Percentiles rank a stretch among this genome's conserved stretches.
These are phyloP conservation scores for Zygoascus bituminiphila DNA, from an alignment of 805 yeast genomes.

Conservation along the genomic window DNA sequence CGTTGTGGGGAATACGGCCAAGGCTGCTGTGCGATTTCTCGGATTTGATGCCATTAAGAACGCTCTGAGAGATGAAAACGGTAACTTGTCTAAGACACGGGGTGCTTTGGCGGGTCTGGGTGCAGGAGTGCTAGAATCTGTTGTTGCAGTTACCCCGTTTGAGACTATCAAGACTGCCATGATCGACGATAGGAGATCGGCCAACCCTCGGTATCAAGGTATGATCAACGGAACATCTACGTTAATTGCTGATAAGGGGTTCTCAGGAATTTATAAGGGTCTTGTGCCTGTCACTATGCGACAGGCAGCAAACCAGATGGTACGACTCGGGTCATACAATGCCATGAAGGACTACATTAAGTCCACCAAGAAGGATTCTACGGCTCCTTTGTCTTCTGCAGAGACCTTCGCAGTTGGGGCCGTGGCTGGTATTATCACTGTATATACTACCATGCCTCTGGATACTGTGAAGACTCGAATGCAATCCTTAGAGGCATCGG, in stretches of 20 bases:
- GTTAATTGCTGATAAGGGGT: slow-evolving; percentile 68
- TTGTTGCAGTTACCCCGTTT: slow-evolving; percentile 91
- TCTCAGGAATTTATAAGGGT: slow-evolving; percentile 81
- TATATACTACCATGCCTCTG: slow-evolving; percentile 89
- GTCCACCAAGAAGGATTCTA: slow-evolving; percentile 58
- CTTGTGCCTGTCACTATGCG: slow-evolving; percentile 87
- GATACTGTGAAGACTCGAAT: slow-evolving; percentile 95
- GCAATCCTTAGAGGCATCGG: slow-evolving; percentile 82
- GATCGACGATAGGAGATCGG: slow-evolving; percentile 82
- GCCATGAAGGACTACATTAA: slow-evolving; percentile 75
- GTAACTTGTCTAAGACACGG: slow-evolving; percentile 79
- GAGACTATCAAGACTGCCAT: slow-evolving; percentile 94
- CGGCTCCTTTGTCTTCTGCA: slow-evolving; percentile 64
- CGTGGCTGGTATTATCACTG: slow-evolving; percentile 81
- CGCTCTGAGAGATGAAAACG: slow-evolving; percentile 69
- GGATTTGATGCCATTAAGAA: slow-evolving; percentile 87
- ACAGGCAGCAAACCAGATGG: slow-evolving; percentile 94
- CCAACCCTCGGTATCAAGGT: slow-evolving; percentile 66
- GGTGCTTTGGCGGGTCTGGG: slow-evolving; percentile 97
- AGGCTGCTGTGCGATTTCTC: slow-evolving; percentile 89
- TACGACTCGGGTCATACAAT: slow-evolving; percentile 86
- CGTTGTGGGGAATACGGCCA: slow-evolving; percentile 90
- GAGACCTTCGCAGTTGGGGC: slow-evolving; percentile 87
- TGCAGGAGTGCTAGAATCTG: slow-evolving; percentile 88
- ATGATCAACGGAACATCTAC: slow-evolving; percentile 53